Percentiles rank a stretch among this genome's conserved stretches.
phyloP scores from a whole-genome alignment of 2,329 filamentous ascomycete genomes.

The Pestalotiopsis sp. region DNA sequence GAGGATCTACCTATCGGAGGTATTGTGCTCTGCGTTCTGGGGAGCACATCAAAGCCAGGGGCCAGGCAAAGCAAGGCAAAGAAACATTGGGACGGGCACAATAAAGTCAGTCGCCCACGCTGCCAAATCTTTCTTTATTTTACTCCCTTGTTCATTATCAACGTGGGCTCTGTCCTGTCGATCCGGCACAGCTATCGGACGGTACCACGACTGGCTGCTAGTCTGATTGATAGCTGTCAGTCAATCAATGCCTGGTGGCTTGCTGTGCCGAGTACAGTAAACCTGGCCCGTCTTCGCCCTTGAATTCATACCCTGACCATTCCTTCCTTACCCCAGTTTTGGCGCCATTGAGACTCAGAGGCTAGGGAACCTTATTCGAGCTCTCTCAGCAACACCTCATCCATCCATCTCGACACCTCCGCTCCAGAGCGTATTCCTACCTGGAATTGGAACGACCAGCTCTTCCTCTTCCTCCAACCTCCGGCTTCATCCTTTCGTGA shows the following conservation, averaged over 20 bases:
- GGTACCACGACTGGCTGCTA: neutral
- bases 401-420: neutral
- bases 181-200: neutral
- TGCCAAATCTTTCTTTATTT: neutral
- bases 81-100: neutral
- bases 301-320: conserved; percentile 1
- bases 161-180: neutral
- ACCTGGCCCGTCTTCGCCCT: neutral
- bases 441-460: neutral
- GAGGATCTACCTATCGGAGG: neutral
- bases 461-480: neutral
- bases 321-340: neutral
- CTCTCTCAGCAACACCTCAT: neutral
- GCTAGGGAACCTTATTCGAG: conserved; percentile 8
- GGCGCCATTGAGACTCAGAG: conserved; percentile 2
- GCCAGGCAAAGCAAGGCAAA: neutral
- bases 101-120: neutral
- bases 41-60: neutral
- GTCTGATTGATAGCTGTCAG: neutral
- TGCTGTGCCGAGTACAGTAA: neutral
- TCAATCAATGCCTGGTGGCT: neutral
- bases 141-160: neutral
- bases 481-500: neutral
- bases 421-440: neutral
- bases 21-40: neutral